Evolutionary conservation across 306 rosid species (phyloP).

Genomic region (Clitoria ternatea): DNA sequence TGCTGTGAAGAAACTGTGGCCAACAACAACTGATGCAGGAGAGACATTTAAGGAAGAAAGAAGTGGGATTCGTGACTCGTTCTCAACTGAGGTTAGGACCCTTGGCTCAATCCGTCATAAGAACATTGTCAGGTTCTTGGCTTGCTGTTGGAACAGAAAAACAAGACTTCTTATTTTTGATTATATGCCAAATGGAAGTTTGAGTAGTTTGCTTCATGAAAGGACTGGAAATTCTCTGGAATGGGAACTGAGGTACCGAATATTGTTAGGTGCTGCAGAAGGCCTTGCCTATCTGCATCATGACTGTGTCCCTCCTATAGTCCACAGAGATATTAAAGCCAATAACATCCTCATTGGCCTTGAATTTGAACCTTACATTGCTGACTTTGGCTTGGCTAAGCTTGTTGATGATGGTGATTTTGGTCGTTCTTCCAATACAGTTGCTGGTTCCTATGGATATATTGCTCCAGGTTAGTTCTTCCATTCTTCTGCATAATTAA

Average conservation of each 20-base stretch:
- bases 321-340: slow-evolving; percentile 95
- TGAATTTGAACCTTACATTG: slow-evolving; percentile 88
- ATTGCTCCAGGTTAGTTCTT: slow-evolving; percentile 86
- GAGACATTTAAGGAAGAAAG: slow-evolving; percentile 53
- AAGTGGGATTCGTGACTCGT: slow-evolving; percentile 72
- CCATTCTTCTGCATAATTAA: no score
- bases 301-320: slow-evolving; percentile 95
- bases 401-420: slow-evolving; percentile 82
- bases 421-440: slow-evolving; percentile 76
- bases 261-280: slow-evolving; percentile 84
- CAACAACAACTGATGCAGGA: slow-evolving; percentile 47
- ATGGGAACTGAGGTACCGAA: slow-evolving; percentile 88
- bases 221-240: slow-evolving; percentile 69
- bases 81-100: slow-evolving; percentile 75
- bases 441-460: slow-evolving; percentile 97
- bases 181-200: slow-evolving; percentile 91
- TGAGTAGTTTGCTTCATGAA: slow-evolving; percentile 82
- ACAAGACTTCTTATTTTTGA: slow-evolving; percentile 84
- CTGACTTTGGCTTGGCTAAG: slow-evolving; percentile 96
- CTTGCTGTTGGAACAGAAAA: slow-evolving; percentile 73
- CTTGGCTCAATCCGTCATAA: slow-evolving; percentile 89
- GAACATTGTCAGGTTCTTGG: slow-evolving; percentile 89
- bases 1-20: slow-evolving; percentile 97
- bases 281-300: slow-evolving; percentile 95
- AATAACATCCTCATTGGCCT: slow-evolving; percentile 95